These are phyloP conservation scores for Hemileccinum rubropunctum DNA, from an alignment of 768 basidiomycete species.

Conservation along the genomic window DNA sequence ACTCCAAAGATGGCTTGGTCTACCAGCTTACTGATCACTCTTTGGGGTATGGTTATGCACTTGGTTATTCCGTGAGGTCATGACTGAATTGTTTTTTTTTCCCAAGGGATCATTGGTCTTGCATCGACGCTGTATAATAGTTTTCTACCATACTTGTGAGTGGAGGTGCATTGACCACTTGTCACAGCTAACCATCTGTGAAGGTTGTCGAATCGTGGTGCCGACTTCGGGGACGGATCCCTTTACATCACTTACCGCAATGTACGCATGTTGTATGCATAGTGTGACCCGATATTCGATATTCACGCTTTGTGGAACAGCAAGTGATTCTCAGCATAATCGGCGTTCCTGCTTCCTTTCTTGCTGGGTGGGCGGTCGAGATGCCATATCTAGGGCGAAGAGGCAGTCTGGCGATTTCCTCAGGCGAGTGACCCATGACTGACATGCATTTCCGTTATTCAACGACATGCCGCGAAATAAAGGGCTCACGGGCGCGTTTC, in stretches of 20 bases:
- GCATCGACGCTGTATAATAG: conserved; percentile 66
- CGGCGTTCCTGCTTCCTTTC: conserved; percentile 68
- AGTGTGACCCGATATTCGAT: not conserved
- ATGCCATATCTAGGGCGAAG: conserved; percentile 59
- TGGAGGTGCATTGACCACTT: not conserved
- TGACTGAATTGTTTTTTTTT: not conserved
- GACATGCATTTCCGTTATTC: conserved; percentile 34
- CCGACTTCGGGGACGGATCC: conserved; percentile 67
- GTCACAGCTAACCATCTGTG: not conserved
- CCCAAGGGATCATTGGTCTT: conserved; percentile 65
- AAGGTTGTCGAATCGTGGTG: conserved; percentile 62
- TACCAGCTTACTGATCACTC: conserved; percentile 53
- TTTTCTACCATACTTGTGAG: conserved; percentile 53
- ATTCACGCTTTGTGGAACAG: conserved; percentile 31
- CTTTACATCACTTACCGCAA: conserved; percentile 73
- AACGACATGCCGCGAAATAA: conserved; percentile 44
- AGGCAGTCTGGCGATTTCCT: conserved; percentile 63
- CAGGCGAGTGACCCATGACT: conserved; percentile 43
- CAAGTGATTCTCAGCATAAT: conserved; percentile 67
- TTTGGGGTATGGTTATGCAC: conserved; percentile 40
- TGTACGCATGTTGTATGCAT: conserved; percentile 29
- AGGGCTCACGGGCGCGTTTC: conserved; percentile 73
- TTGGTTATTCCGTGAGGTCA: not conserved
- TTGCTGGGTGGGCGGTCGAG: conserved; percentile 73
- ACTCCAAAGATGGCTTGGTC: conserved; percentile 64